Evolutionary conservation across 108 stramenopile species (phyloP).

Genomic region (Cyclotella cryptica): DNA sequence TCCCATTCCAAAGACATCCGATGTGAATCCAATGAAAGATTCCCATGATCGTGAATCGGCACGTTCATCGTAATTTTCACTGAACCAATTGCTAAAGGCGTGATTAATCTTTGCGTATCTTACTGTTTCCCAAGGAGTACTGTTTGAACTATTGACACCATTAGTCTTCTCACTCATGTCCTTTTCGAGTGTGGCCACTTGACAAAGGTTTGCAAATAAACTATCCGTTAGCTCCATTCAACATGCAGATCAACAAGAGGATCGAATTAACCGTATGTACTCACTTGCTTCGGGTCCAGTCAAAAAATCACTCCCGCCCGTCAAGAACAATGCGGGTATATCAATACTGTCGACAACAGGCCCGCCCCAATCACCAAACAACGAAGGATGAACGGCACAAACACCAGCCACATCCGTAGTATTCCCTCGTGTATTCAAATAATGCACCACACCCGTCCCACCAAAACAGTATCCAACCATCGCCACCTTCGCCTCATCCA

Average conservation of each 20-base stretch:
- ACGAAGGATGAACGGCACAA: constrained; percentile 50
- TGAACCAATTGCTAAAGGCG: constrained; percentile 51
- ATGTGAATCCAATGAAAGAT: constrained; percentile 31
- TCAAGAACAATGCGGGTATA: constrained; percentile 27
- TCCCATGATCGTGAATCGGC: constrained; percentile 58
- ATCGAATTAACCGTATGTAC: not conserved
- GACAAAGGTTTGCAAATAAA: not conserved
- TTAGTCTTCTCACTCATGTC: constrained; percentile 28
- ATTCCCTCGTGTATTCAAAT: constrained; percentile 29
- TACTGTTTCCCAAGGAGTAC: constrained; percentile 56
- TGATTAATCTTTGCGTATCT: constrained; percentile 55
- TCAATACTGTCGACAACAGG: not conserved
- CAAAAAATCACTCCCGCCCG: constrained; percentile 33
- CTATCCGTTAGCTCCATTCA: not conserved
- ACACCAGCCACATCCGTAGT: constrained; percentile 34
- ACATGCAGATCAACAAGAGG: not conserved
- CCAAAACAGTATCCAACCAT: constrained; percentile 54
- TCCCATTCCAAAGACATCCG: constrained; percentile 37
- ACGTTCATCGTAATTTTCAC: constrained; percentile 51
- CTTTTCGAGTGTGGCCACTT: not conserved
- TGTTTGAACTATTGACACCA: constrained; percentile 19
- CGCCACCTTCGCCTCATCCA: constrained; percentile 46
- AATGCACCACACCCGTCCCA: constrained; percentile 56
- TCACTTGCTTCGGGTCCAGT: constrained; percentile 44
- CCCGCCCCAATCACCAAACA: constrained; percentile 26